Percentiles rank a stretch among this genome's conserved stretches.
Evolutionary conservation across 371 early-diverging fungal species (phyloP).

Genomic region (Spiromyces aspiralis): DNA sequence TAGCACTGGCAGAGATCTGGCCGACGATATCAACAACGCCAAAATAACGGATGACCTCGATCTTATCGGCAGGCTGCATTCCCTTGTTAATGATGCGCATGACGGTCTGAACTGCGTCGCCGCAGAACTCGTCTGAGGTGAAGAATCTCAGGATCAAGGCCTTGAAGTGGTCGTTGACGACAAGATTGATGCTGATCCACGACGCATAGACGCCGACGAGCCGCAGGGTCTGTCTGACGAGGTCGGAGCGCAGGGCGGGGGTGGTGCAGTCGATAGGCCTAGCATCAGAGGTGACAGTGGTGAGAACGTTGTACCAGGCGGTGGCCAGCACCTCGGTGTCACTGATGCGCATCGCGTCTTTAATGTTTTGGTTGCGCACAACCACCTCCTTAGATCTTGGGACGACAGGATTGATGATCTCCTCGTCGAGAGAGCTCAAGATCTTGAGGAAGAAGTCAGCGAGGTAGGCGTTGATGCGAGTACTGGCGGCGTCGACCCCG

Average conservation of each 20-base stretch:
- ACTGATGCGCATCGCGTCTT: constrained; percentile 81
- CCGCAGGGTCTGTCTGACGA: constrained; percentile 9
- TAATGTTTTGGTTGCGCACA: constrained; percentile 59
- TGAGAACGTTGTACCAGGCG: constrained; percentile 52
- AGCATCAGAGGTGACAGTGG: constrained; percentile 12
- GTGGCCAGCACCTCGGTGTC: constrained; percentile 58
- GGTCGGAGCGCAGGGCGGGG: constrained; percentile 10
- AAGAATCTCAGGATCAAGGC: constrained; percentile 55
- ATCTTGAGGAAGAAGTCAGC: constrained; percentile 70
- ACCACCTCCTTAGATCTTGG: constrained; percentile 54
- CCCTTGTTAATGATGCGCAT: constrained; percentile 79
- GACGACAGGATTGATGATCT: constrained; percentile 63
- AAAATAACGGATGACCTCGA: constrained; percentile 65
- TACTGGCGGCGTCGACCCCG: constrained; percentile 18
- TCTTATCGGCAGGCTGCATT: constrained; percentile 75
- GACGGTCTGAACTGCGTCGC: constrained; percentile 65
- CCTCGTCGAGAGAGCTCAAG: constrained; percentile 71
- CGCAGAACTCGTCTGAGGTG: constrained; percentile 35
- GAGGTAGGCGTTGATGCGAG: constrained; percentile 33
- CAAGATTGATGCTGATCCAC: constrained; percentile 88
- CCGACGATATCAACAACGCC: constrained; percentile 47
- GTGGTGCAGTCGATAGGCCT: neutral
- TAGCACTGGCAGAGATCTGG: constrained; percentile 12
- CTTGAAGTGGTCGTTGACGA: constrained; percentile 73
- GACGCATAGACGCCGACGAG: constrained; percentile 36